Evolutionary conservation across 179 eudicot species (phyloP).

Genomic region (Beta lomatogona): DNA sequence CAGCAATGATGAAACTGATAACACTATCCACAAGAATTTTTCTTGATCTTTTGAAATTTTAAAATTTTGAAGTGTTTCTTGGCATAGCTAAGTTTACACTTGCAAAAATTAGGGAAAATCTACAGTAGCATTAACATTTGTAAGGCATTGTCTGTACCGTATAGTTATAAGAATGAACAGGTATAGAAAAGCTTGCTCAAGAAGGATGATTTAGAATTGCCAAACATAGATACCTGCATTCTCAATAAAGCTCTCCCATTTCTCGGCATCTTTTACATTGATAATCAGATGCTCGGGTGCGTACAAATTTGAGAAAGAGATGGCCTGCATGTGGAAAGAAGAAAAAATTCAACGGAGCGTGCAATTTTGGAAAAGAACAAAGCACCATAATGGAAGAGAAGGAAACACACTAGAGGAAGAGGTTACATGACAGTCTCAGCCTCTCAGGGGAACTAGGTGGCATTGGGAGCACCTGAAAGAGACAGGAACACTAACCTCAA

Average conservation of each 20-base stretch:
- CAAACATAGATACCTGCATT: slow-evolving; percentile 69
- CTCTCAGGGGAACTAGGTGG: background rate
- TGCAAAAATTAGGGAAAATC: background rate
- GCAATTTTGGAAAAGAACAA: background rate
- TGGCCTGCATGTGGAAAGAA: slow-evolving; percentile 55
- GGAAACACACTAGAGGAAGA: background rate
- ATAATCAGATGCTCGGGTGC: slow-evolving; percentile 99
- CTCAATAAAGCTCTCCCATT: slow-evolving; percentile 91
- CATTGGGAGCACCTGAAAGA: background rate
- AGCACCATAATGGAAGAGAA: background rate
- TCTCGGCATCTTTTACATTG: slow-evolving; percentile 95
- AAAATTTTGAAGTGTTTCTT: background rate
- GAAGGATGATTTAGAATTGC: background rate
- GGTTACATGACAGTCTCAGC: background rate
- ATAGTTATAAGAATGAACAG: background rate
- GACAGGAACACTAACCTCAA: slow-evolving; percentile 59
- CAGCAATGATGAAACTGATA: background rate
- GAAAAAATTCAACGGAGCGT: background rate
- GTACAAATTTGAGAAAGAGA: slow-evolving; percentile 83
- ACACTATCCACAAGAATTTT: background rate
- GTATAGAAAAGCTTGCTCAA: background rate
- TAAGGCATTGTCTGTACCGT: background rate
- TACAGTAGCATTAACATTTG: background rate
- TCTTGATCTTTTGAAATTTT: background rate
- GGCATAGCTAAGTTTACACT: background rate